Evolutionary conservation across 768 basidiomycete species (phyloP).

Genomic region (Cystobasidiopsis lactophilus): DNA sequence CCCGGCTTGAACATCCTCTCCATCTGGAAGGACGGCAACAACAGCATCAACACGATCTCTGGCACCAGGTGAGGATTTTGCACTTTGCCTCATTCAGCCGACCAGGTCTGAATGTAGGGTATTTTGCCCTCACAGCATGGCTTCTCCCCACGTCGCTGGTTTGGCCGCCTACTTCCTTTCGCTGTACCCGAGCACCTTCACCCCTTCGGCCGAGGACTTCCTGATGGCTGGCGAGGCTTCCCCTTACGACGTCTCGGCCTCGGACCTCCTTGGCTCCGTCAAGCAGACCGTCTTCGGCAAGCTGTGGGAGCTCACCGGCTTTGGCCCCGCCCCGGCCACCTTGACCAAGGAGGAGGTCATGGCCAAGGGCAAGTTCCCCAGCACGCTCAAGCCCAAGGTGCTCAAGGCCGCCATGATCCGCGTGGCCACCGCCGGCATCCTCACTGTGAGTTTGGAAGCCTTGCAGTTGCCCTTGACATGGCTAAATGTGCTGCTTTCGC

Average conservation of each 20-base stretch:
- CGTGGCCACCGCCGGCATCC: constrained; percentile 35
- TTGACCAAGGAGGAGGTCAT: constrained; percentile 11
- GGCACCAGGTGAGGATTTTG: constrained; percentile 38
- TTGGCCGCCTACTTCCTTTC: constrained; percentile 79
- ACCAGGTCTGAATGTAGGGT: background rate
- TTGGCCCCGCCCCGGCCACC: constrained; percentile 3
- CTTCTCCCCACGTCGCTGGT: constrained; percentile 51
- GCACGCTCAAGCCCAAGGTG: constrained; percentile 38
- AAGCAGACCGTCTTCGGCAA: constrained; percentile 34
- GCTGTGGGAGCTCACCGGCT: constrained; percentile 22
- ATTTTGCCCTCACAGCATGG: background rate
- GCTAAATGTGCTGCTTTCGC: background rate
- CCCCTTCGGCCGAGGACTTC: constrained; percentile 7
- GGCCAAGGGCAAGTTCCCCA: constrained; percentile 19
- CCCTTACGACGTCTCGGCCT: constrained; percentile 16
- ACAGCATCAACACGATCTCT: constrained; percentile 51
- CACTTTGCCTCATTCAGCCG: background rate
- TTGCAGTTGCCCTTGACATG: background rate
- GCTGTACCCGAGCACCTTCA: constrained; percentile 25
- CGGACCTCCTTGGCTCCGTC: constrained; percentile 30
- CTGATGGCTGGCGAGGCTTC: constrained; percentile 25
- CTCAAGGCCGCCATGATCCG: constrained; percentile 52
- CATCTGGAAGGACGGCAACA: constrained; percentile 47
- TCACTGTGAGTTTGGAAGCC: constrained; percentile 30
- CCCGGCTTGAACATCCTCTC: constrained; percentile 57